Evolutionary conservation across 2,329 filamentous ascomycete genomes (phyloP).

Genomic region (Delphinella strobiligena): DNA sequence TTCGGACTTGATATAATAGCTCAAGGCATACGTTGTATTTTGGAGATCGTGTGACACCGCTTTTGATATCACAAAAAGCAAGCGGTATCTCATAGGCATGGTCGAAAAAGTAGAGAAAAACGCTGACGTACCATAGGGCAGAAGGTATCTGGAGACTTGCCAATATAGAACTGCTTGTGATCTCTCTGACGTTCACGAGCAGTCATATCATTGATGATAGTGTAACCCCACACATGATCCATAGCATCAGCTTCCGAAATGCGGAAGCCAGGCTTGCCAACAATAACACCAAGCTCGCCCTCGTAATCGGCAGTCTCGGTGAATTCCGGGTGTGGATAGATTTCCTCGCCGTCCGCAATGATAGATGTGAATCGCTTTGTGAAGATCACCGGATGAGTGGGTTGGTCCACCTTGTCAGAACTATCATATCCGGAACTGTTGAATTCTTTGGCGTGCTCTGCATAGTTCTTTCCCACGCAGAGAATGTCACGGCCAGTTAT

Average conservation of each 20-base stretch:
- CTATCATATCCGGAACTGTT: slow-evolving; percentile 43
- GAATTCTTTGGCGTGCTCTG: slow-evolving; percentile 46
- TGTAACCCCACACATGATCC: slow-evolving; percentile 45
- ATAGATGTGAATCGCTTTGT: slow-evolving; percentile 44
- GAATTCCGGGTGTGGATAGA: slow-evolving; percentile 35
- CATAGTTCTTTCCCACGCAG: slow-evolving; percentile 46
- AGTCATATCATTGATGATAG: slow-evolving; percentile 46
- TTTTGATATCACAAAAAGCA: too few species aligned
- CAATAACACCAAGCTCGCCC: slow-evolving; percentile 44
- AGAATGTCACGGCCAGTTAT: slow-evolving; percentile 40
- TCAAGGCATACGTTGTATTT: too few species aligned
- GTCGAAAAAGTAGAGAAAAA: too few species aligned
- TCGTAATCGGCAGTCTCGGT: slow-evolving; percentile 43
- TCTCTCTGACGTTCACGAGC: slow-evolving; percentile 42
- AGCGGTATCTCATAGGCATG: too few species aligned
- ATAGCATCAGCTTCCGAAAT: slow-evolving; percentile 34
- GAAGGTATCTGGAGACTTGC: slow-evolving; percentile 44
- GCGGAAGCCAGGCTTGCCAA: slow-evolving; percentile 37
- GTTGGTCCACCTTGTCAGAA: slow-evolving; percentile 41
- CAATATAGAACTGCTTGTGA: slow-evolving; percentile 50
- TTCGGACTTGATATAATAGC: too few species aligned
- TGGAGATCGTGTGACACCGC: too few species aligned
- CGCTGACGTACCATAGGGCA: slow-evolving; percentile 37
- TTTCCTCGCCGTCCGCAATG: slow-evolving; percentile 35
- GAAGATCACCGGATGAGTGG: slow-evolving; percentile 44